Conservation (phyloP, 345 rosid genomes). For the Dimocarpus longan region DNA sequence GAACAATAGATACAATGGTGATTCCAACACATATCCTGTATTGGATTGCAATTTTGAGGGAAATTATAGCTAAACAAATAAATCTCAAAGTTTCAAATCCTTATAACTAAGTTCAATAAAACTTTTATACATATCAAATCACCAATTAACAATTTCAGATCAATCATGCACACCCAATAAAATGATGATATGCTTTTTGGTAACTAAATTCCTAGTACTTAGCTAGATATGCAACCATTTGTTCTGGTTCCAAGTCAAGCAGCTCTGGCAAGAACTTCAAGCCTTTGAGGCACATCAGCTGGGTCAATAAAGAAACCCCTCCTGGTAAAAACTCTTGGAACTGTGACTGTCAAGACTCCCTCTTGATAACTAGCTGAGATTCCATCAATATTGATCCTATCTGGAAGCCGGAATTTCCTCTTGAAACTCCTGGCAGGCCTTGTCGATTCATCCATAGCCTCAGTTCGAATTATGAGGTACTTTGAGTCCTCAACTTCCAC, state of each 20-base stretch:
- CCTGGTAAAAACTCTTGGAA: conserved; percentile 48
- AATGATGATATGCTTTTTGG: not conserved
- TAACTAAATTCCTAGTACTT: not conserved
- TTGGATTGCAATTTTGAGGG: not conserved
- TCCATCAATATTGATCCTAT: conserved; percentile 48
- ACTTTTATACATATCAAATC: not conserved
- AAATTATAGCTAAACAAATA: not conserved
- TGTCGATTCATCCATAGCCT: conserved; percentile 38
- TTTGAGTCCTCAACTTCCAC: conserved; percentile 78
- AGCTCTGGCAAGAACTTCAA: conserved; percentile 76
- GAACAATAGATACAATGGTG: not conserved
- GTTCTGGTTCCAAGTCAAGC: conserved; percentile 43
- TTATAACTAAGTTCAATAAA: not conserved
- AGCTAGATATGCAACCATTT: not conserved
- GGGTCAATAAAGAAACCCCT: conserved; percentile 56
- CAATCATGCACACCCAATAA: not conserved
- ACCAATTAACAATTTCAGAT: not conserved
- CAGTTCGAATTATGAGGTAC: conserved; percentile 64
- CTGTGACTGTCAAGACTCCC: conserved; percentile 67
- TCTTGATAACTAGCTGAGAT: conserved; percentile 70
- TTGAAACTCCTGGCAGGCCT: conserved; percentile 49
- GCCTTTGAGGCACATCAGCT: conserved; percentile 46
- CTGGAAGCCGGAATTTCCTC: conserved; percentile 77
- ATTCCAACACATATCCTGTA: not conserved
- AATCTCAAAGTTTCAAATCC: not conserved